Percentiles rank a stretch among this genome's conserved stretches.
Conservation (phyloP, 768 basidiomycete species). For the Astraeus odoratus region DNA sequence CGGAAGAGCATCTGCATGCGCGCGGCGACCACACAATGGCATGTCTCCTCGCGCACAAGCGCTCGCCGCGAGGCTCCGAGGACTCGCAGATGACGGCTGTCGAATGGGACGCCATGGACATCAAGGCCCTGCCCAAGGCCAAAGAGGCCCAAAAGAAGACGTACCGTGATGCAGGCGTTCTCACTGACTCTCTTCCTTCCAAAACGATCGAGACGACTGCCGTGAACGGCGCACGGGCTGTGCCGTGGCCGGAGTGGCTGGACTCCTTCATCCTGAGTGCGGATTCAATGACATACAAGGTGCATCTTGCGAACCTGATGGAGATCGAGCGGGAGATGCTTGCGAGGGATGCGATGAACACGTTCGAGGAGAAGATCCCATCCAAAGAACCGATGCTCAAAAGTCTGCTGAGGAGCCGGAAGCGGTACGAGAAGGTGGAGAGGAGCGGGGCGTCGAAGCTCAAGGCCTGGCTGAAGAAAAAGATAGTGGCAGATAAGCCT, state of each 20-base stretch:
- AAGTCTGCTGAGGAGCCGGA: constrained; percentile 37
- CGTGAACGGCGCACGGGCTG: constrained; percentile 19
- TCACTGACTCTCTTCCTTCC: constrained; percentile 12
- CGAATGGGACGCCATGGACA: constrained; percentile 11
- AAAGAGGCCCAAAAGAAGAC: constrained; percentile 10
- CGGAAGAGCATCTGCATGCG: constrained; percentile 35
- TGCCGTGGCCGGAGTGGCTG: constrained; percentile 36
- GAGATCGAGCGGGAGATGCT: constrained; percentile 31
- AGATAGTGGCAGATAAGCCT: constrained; percentile 37
- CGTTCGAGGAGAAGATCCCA: constrained; percentile 19
- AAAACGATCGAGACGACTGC: constrained; percentile 14
- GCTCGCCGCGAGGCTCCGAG: constrained; percentile 53
- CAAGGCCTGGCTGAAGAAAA: constrained; percentile 60
- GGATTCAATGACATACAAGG: constrained; percentile 31
- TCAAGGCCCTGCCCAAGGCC: constrained; percentile 6
- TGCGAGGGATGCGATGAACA: constrained; percentile 13
- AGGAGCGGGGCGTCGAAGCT: constrained; percentile 41
- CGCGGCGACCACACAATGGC: constrained; percentile 7
- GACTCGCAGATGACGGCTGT: constrained; percentile 58
- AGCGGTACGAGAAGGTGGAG: constrained; percentile 26
- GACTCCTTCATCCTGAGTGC: constrained; percentile 30
- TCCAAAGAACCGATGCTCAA: constrained; percentile 34
- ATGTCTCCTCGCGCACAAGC: constrained; percentile 20
- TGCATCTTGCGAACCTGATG: constrained; percentile 28
- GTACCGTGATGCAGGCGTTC: constrained; percentile 14